These are phyloP conservation scores for Lanmaoa rubissima DNA, from an alignment of 768 basidiomycete species.

Conservation along the genomic window DNA sequence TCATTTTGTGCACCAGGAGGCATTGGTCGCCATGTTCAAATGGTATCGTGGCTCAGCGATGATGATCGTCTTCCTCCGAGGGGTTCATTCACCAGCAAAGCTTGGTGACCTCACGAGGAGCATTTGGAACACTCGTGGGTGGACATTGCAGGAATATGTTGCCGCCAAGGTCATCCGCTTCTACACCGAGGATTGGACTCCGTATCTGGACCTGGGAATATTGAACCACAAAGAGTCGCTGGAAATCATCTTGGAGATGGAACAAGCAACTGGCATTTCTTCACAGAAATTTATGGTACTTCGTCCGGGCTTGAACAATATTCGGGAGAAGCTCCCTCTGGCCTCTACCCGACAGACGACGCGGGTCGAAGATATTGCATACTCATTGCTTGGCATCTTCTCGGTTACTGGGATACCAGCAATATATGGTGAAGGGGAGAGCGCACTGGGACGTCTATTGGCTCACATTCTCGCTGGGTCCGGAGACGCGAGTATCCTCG, in stretches of 20 bases:
- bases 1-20: not conserved
- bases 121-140: conserved; percentile 2
- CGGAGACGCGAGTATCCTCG: conserved; percentile 3
- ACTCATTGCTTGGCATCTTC: not conserved
- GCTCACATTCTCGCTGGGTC: not conserved
- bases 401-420: not conserved
- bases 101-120: not conserved
- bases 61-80: conserved; percentile 3
- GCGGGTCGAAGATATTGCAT: not conserved
- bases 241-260: conserved; percentile 5
- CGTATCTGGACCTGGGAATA: not conserved
- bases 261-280: not conserved
- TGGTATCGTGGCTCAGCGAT: conserved; percentile 3
- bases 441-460: not conserved
- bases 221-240: conserved; percentile 2
- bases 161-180: conserved; percentile 2
- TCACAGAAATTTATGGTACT: not conserved
- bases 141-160: conserved; percentile 8
- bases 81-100: not conserved
- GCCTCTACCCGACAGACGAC: not conserved
- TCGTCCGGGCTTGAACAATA: not conserved
- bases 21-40: conserved; percentile 2
- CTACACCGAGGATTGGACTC: not conserved
- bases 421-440: not conserved
- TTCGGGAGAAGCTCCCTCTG: not conserved